Conservation (phyloP, 2,329 filamentous ascomycete genomes). For the Aspergillus pseudotamarii region DNA sequence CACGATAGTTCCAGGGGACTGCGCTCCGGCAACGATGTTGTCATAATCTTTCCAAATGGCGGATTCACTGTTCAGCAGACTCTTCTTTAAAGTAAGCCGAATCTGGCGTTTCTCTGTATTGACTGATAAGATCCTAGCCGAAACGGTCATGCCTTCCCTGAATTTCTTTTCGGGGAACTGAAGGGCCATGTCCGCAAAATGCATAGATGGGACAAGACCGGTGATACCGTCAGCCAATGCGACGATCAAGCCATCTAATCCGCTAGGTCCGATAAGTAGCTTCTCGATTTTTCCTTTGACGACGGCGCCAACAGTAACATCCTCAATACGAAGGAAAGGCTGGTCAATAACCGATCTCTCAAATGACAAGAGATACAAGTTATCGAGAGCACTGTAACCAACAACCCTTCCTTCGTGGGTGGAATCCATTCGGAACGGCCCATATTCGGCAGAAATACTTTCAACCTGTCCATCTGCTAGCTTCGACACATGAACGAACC, state of each 20-base stretch:
- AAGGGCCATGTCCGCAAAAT: conserved; percentile 83
- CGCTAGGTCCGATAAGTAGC: conserved; percentile 75
- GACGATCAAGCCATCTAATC: conserved; percentile 78
- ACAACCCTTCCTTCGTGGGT: conserved; percentile 80
- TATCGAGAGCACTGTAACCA: conserved; percentile 85
- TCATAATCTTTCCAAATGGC: conserved; percentile 77
- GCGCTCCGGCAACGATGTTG: conserved; percentile 72
- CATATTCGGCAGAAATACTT: conserved; percentile 72
- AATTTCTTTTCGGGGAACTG: conserved; percentile 97
- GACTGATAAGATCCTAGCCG: conserved; percentile 80
- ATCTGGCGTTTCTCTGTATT: conserved; percentile 76
- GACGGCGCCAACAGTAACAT: conserved; percentile 78
- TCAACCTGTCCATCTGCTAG: conserved; percentile 91
- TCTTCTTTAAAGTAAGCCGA: conserved; percentile 90
- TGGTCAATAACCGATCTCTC: conserved; percentile 82
- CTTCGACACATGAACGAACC: conserved; percentile 93
- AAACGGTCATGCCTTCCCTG: conserved; percentile 80
- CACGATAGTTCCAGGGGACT: conserved; percentile 83
- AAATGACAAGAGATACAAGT: conserved; percentile 81
- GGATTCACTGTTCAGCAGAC: conserved; percentile 84
- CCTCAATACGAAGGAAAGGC: conserved; percentile 86
- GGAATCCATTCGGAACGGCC: conserved; percentile 76
- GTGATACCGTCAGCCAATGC: conserved; percentile 83
- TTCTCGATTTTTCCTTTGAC: conserved; percentile 85
- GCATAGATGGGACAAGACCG: conserved; percentile 84